Evolutionary conservation across 371 early-diverging fungal species (phyloP).

Genomic region (Furculomyces boomerangus): DNA sequence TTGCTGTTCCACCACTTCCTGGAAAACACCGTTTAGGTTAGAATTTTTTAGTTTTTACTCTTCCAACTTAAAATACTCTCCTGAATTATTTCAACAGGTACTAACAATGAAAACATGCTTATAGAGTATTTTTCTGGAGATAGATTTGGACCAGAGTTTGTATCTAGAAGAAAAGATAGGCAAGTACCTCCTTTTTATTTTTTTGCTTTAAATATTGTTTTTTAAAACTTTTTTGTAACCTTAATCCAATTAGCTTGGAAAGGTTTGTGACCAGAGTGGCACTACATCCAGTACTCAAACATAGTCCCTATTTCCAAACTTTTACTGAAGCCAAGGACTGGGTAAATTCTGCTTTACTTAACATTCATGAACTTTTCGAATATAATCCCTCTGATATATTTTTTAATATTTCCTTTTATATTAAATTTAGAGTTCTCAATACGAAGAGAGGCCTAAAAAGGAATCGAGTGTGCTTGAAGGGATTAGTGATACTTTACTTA

Average conservation of each 20-base stretch:
- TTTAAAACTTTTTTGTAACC: no score
- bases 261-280: constrained; percentile 64
- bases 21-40: constrained; percentile 53
- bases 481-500: constrained; percentile 71
- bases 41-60: no score
- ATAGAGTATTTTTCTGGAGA: constrained; percentile 87
- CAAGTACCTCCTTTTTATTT: no score
- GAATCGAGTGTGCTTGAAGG: constrained; percentile 64
- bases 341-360: constrained; percentile 5
- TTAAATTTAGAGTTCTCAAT: constrained; percentile 19
- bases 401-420: background rate
- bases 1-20: constrained; percentile 80
- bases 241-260: constrained; percentile 30
- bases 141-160: constrained; percentile 73
- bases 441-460: constrained; percentile 21
- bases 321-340: constrained; percentile 72
- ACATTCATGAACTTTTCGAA: background rate
- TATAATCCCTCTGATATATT: background rate
- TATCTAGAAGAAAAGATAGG: constrained; percentile 55
- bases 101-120: no score
- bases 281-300: constrained; percentile 71
- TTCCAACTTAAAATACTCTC: no score
- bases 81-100: no score
- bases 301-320: constrained; percentile 40
- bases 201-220: no score